These are phyloP conservation scores for Xylaria cubensis DNA, from an alignment of 495 filamentous ascomycete genomes.

Conservation along the genomic window DNA sequence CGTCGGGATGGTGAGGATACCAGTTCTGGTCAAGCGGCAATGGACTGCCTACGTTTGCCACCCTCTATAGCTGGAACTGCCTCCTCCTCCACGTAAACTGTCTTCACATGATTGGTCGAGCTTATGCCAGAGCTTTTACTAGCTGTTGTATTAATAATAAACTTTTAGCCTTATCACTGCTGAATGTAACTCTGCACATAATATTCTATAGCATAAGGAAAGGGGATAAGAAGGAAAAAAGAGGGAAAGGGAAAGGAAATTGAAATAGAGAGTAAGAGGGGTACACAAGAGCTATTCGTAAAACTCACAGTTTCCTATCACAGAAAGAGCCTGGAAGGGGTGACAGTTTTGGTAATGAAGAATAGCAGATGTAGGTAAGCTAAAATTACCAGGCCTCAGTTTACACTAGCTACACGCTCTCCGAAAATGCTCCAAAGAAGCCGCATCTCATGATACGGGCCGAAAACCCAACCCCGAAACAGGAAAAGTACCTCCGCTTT, in stretches of 20 bases:
- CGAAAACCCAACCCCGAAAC: slow-evolving; percentile 5
- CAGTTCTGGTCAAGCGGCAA: neutral
- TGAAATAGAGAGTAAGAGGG: neutral
- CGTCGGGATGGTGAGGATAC: neutral
- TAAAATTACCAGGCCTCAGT: neutral
- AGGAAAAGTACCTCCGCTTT: slow-evolving; percentile 8
- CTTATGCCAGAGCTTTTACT: neutral
- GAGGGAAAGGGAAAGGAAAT: neutral
- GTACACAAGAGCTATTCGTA: neutral
- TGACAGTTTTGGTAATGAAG: neutral
- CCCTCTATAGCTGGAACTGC: neutral
- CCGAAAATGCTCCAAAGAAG: neutral
- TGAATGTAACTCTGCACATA: neutral
- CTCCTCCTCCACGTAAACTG: neutral
- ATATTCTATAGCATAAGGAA: neutral
- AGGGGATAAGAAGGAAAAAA: neutral
- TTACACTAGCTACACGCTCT: neutral
- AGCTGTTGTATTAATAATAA: neutral
- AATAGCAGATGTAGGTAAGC: neutral
- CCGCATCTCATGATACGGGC: slow-evolving; percentile 1
- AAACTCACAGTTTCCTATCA: neutral
- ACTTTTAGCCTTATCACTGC: neutral
- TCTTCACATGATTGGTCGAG: neutral
- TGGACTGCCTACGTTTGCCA: slow-evolving; percentile 2
- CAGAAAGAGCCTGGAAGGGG: neutral